phyloP scores from a whole-genome alignment of 2,329 filamentous ascomycete species.

The Talaromyces sp. region DNA sequence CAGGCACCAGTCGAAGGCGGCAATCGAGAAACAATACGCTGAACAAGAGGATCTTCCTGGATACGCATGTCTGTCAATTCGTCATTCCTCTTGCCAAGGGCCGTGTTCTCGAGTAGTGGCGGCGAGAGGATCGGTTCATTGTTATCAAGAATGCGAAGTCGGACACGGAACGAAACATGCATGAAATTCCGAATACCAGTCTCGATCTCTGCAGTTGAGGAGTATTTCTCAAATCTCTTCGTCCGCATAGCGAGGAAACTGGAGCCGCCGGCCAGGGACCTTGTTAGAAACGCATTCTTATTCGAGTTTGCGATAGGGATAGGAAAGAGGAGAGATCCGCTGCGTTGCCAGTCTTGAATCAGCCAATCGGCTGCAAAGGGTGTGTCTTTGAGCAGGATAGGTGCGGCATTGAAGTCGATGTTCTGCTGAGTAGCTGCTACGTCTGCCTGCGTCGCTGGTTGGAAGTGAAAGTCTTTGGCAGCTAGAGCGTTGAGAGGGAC shows the following conservation, averaged over 20 bases:
- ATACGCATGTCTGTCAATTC: not conserved
- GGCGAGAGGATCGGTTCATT: constrained; percentile 18
- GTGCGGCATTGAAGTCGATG: constrained; percentile 20
- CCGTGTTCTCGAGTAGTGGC: not conserved
- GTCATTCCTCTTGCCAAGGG: constrained; percentile 2
- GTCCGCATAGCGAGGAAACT: constrained; percentile 50
- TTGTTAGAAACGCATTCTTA: constrained; percentile 47
- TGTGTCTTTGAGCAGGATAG: constrained; percentile 32
- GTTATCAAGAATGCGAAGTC: constrained; percentile 41
- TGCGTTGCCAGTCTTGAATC: constrained; percentile 47
- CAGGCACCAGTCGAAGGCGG: constrained; percentile 47
- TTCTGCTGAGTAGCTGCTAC: constrained; percentile 5
- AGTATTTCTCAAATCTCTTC: constrained; percentile 41
- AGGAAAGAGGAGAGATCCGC: constrained; percentile 35
- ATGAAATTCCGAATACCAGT: constrained; percentile 44
- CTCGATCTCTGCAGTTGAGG: constrained; percentile 50
- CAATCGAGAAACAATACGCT: constrained; percentile 6
- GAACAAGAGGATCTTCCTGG: constrained; percentile 11
- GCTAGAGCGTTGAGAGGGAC: constrained; percentile 31
- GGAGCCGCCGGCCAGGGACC: constrained; percentile 22
- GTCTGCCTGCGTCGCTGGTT: constrained; percentile 19
- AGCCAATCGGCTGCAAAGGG: constrained; percentile 39
- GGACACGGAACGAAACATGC: constrained; percentile 49
- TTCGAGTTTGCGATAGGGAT: constrained; percentile 46
- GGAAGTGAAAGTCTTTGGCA: constrained; percentile 25